Evolutionary conservation across 768 basidiomycete genomes (phyloP).

Genomic region (Candolleomyces eurysporus): DNA sequence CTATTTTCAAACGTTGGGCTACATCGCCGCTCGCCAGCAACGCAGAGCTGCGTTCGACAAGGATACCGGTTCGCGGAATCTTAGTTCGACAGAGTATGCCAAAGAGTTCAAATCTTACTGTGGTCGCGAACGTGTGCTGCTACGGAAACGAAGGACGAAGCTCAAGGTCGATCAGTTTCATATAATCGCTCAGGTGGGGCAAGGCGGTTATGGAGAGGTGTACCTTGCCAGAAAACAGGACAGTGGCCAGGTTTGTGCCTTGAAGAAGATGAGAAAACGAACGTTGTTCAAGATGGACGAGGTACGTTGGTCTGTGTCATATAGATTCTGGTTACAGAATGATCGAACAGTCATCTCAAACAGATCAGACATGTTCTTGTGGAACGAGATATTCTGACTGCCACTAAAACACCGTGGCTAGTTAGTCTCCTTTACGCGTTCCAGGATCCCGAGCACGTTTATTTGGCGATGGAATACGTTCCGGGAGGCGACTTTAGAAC

Average conservation of each 20-base stretch:
- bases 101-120: conserved; percentile 92
- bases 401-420: conserved; percentile 97
- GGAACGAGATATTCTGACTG: conserved; percentile 95
- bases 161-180: conserved; percentile 94
- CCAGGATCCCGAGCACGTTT: conserved; percentile 88
- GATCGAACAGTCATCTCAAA: not conserved
- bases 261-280: conserved; percentile 96
- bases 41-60: conserved; percentile 79
- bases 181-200: conserved; percentile 97
- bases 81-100: conserved; percentile 53
- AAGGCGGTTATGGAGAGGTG: conserved; percentile 98
- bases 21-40: conserved; percentile 82
- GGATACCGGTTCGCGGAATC: conserved; percentile 70
- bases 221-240: conserved; percentile 94
- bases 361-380: conserved; percentile 97
- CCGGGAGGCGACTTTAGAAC: conserved; percentile 99
- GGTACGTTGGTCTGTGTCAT: conserved; percentile 37
- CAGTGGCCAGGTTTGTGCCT: conserved; percentile 92
- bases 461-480: conserved; percentile 99
- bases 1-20: conserved; percentile 94
- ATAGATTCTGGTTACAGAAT: not conserved
- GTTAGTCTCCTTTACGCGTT: conserved; percentile 95
- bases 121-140: conserved; percentile 87
- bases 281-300: conserved; percentile 99
- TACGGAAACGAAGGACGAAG: conserved; percentile 92